phyloP scores from a whole-genome alignment of 2,329 filamentous ascomycete genomes.

The Calonectria ilicicola region DNA sequence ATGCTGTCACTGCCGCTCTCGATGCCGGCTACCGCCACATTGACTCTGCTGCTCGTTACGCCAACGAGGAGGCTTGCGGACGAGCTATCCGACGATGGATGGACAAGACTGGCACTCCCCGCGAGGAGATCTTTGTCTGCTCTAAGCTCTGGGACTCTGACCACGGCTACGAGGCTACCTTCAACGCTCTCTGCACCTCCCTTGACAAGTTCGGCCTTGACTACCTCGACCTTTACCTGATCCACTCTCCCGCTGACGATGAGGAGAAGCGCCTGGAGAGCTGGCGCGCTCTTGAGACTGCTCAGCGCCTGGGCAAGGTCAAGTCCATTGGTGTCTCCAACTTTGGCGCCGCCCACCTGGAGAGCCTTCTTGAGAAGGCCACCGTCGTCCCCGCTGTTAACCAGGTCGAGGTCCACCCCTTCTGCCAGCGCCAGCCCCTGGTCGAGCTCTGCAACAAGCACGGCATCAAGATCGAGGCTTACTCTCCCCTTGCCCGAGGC shows the following conservation, averaged over 20 bases:
- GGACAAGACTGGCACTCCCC: constrained; percentile 71
- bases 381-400: constrained; percentile 75
- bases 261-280: constrained; percentile 75
- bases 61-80: constrained; percentile 77
- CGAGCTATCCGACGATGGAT: constrained; percentile 77
- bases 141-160: constrained; percentile 74
- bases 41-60: constrained; percentile 69
- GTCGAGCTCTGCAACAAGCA: constrained; percentile 67
- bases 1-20: constrained; percentile 71
- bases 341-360: constrained; percentile 74
- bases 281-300: constrained; percentile 78
- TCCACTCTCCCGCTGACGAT: constrained; percentile 75
- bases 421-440: constrained; percentile 72
- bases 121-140: constrained; percentile 76
- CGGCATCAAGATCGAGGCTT: constrained; percentile 68
- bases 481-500: constrained; percentile 58
- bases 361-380: constrained; percentile 67
- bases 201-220: constrained; percentile 74
- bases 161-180: constrained; percentile 59
- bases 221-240: constrained; percentile 80
- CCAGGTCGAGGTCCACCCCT: constrained; percentile 85
- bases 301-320: constrained; percentile 74
- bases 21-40: constrained; percentile 67
- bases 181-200: constrained; percentile 73
- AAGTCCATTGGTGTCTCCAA: constrained; percentile 82